Percentiles rank a stretch among this genome's conserved stretches.
Evolutionary conservation across 2,329 filamentous ascomycete genomes (phyloP).

Genomic region (Talaromyces sp.): DNA sequence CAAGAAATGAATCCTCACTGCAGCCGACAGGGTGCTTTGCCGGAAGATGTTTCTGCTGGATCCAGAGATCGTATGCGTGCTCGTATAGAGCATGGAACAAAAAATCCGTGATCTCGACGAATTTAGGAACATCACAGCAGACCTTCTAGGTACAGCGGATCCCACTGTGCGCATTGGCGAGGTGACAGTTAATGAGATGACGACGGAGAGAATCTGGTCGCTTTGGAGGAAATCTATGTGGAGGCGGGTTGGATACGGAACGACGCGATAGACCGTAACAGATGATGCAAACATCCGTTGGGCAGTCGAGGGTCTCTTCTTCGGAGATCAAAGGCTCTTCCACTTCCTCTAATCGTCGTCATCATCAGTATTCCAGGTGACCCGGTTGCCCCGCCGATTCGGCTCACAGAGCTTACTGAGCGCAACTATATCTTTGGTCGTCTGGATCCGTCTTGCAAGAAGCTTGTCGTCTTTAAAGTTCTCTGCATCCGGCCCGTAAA

Average conservation of each 20-base stretch:
- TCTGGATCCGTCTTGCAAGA: slow-evolving; percentile 19
- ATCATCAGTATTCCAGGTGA: slow-evolving; percentile 17
- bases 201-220: slow-evolving; percentile 19
- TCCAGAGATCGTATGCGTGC: not conserved
- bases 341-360: slow-evolving; percentile 10
- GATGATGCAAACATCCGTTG: slow-evolving; percentile 21
- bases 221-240: slow-evolving; percentile 18
- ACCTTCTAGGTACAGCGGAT: not conserved
- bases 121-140: not conserved
- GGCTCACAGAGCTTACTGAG: slow-evolving; percentile 19
- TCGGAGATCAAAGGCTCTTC: slow-evolving; percentile 13
- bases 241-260: slow-evolving; percentile 19
- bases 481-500: slow-evolving; percentile 20
- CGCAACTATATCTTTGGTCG: slow-evolving; percentile 24
- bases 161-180: slow-evolving; percentile 11
- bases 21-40: not conserved
- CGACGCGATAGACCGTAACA: slow-evolving; percentile 19
- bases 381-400: slow-evolving; percentile 18
- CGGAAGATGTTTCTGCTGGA: not conserved
- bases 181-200: slow-evolving; percentile 19
- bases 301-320: slow-evolving; percentile 14
- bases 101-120: not conserved
- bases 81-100: not conserved
- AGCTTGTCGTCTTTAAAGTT: slow-evolving; percentile 19
- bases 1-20: not conserved